A percentile compares a stretch with the other conserved stretches of the same genome.
These are phyloP conservation scores for Phaeomoniella chlamydospora DNA, from an alignment of 2,329 filamentous ascomycete genomes.

Conservation along the genomic window DNA sequence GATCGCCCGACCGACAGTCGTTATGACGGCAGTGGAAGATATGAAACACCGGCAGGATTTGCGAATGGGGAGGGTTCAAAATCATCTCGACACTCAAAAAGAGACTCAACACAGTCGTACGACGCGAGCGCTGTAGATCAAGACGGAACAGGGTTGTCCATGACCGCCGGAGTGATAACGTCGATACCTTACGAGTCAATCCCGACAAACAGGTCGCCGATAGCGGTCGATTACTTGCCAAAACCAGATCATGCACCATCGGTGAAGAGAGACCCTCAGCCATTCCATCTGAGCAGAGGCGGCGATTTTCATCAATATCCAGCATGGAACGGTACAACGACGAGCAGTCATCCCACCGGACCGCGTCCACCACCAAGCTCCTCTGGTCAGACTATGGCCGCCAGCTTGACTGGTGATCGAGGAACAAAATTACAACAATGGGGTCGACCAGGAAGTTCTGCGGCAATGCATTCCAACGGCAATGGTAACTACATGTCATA, in stretches of 20 bases:
- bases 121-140: conserved; percentile 47
- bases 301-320: conserved; percentile 88
- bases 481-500: conserved; percentile 52
- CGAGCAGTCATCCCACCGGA: conserved; percentile 43
- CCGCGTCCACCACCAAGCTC: conserved; percentile 44
- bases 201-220: conserved; percentile 48
- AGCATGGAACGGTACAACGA: conserved; percentile 45
- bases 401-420: conserved; percentile 54
- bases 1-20: conserved; percentile 57
- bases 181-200: conserved; percentile 75
- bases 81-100: conserved; percentile 57
- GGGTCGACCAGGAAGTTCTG: conserved; percentile 46
- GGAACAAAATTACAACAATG: conserved; percentile 66
- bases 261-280: conserved; percentile 55
- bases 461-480: conserved; percentile 35
- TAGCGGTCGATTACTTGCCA: conserved; percentile 59
- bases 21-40: conserved; percentile 43
- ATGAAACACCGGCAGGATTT: conserved; percentile 46
- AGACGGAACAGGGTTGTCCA: conserved; percentile 49
- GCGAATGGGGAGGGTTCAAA: conserved; percentile 50
- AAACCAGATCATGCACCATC: conserved; percentile 47
- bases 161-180: conserved; percentile 69
- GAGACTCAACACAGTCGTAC: conserved; percentile 57
- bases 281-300: conserved; percentile 70
- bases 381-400: conserved; percentile 48